Conservation (phyloP, 768 basidiomycete genomes). For the Mycena venus region DNA sequence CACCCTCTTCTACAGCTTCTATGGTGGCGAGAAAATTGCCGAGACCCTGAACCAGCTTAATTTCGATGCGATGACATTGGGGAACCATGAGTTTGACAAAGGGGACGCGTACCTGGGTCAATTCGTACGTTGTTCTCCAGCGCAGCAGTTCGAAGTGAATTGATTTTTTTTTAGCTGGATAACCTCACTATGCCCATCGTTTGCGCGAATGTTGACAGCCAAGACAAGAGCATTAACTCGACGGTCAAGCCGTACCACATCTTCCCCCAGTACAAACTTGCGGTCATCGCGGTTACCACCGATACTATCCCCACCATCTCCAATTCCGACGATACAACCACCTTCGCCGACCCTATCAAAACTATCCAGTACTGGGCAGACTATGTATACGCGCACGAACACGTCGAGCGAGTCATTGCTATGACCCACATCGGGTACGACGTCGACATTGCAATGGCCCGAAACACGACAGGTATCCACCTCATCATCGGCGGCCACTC, state of each 20-base stretch:
- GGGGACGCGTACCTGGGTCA: constrained; percentile 54
- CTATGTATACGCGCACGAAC: constrained; percentile 47
- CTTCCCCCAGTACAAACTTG: constrained; percentile 54
- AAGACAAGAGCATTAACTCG: constrained; percentile 46
- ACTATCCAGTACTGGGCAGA: constrained; percentile 54
- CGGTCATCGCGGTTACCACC: constrained; percentile 58
- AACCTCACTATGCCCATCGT: constrained; percentile 60
- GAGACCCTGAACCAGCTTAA: constrained; percentile 57
- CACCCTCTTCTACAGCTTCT: constrained; percentile 60
- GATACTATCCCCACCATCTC: constrained; percentile 54
- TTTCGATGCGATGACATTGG: constrained; percentile 60
- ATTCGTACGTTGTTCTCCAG: constrained; percentile 37
- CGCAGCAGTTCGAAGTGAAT: not conserved
- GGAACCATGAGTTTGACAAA: constrained; percentile 63
- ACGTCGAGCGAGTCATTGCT: constrained; percentile 56
- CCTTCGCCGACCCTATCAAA: constrained; percentile 54
- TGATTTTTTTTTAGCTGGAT: constrained; percentile 33
- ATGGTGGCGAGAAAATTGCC: constrained; percentile 58
- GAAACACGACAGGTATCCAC: constrained; percentile 53
- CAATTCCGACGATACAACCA: constrained; percentile 52
- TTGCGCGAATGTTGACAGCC: constrained; percentile 59
- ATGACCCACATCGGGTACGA: constrained; percentile 64
- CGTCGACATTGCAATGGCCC: constrained; percentile 55
- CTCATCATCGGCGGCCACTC: constrained; percentile 60
- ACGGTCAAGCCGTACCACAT: constrained; percentile 55